Evolutionary conservation across 1,139 yeast genomes (phyloP).

Genomic region (Hemisphaericaspora xylofermentans): DNA sequence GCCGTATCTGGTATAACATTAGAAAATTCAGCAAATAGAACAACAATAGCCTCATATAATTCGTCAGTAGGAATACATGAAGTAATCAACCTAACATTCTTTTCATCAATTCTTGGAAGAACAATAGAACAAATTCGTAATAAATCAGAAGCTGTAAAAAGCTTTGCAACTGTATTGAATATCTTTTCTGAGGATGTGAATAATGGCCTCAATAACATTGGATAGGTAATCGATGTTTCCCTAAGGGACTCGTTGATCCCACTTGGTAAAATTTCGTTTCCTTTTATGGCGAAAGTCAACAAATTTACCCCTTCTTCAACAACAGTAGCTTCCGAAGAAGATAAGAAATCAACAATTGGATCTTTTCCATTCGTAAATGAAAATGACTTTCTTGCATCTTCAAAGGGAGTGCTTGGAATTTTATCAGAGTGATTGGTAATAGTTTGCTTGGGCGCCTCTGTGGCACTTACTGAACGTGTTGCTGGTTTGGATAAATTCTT

Average conservation of each 20-base stretch:
- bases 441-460: constrained; percentile 8
- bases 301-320: constrained; percentile 38
- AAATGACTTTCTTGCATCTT: not conserved
- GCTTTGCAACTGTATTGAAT: constrained; percentile 23
- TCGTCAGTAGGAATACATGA: constrained; percentile 27
- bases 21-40: constrained; percentile 30
- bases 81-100: constrained; percentile 23
- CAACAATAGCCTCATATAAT: constrained; percentile 29
- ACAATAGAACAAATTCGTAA: constrained; percentile 34
- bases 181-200: constrained; percentile 27
- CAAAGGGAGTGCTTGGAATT: not conserved
- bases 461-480: constrained; percentile 11
- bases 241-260: constrained; percentile 24
- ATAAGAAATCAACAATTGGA: constrained; percentile 36
- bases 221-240: constrained; percentile 30
- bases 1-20: constrained; percentile 33
- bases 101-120: constrained; percentile 24
- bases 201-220: constrained; percentile 30
- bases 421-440: not conserved
- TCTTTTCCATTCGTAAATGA: constrained; percentile 27
- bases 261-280: constrained; percentile 33
- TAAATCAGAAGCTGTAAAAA: constrained; percentile 35
- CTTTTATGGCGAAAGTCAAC: constrained; percentile 39
- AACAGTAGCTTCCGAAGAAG: constrained; percentile 28
- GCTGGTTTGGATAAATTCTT: constrained; percentile 18